Evolutionary conservation across 306 rosid genomes (phyloP).

Genomic region (Adenanthera pavonina): DNA sequence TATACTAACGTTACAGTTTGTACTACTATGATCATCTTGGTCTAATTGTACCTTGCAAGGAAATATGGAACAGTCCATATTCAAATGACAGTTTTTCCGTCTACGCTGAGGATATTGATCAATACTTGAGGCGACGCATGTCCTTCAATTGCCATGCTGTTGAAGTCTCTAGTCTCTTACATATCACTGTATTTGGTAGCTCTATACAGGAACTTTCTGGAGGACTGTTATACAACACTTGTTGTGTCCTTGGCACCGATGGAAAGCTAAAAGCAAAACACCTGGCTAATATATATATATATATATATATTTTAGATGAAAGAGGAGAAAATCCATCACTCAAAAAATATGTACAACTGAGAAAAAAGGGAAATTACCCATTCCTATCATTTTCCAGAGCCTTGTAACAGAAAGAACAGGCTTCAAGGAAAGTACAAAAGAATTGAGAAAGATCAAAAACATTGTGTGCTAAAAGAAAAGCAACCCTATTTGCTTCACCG

Average conservation of each 20-base stretch:
- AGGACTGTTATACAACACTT: slow-evolving; percentile 66
- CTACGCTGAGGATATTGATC: slow-evolving; percentile 82
- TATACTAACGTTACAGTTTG: neutral
- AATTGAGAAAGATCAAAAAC: no score
- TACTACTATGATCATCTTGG: neutral
- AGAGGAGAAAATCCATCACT: no score
- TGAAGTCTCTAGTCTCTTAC: slow-evolving; percentile 63
- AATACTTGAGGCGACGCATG: slow-evolving; percentile 74
- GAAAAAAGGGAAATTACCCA: no score
- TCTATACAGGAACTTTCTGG: slow-evolving; percentile 84
- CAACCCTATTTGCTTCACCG: no score
- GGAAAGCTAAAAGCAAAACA: slow-evolving; percentile 81
- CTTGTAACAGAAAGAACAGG: no score
- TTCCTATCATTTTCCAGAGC: no score
- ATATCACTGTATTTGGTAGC: slow-evolving; percentile 87
- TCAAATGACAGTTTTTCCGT: slow-evolving; percentile 81
- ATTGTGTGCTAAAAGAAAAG: no score
- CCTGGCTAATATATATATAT: slow-evolving; percentile 7
- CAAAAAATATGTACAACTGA: no score
- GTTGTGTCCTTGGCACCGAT: slow-evolving; percentile 79
- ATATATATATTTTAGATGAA: no score
- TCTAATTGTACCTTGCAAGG: slow-evolving; percentile 47
- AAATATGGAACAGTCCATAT: slow-evolving; percentile 94
- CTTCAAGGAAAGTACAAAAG: no score
- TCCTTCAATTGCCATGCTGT: slow-evolving; percentile 89